Base-by-base conservation (phyloP, 2,329 filamentous ascomycete genomes). In the Ceratocystiopsis brevicomis region DNA sequence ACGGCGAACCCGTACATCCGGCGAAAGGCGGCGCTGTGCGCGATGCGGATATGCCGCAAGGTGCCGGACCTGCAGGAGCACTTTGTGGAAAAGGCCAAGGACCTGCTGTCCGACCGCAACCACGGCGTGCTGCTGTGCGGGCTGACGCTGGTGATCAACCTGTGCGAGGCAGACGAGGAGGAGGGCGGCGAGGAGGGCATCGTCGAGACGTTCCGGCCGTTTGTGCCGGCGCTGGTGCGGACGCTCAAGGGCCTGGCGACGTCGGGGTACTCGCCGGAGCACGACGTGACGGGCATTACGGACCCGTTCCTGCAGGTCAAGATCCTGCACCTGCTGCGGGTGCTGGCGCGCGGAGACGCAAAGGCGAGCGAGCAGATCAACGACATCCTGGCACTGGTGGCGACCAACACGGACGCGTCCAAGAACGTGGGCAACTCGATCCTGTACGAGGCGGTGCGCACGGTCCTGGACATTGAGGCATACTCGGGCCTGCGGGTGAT, bases 401-500 rank as follows among this genome's bases (percentile, higher is more conserved):
- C 90, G 42, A 96, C 88, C 36, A 98, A 98, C 61, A 98, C 90
- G 1, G 90, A 98, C 56, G 86, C 88, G 0, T 87, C 87, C 25
- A 98, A 98, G 67, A 98, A 98, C 51, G 90, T 98, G 37, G 90
- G 90, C 49, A 98, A 98, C 59, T 88, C 90, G 1, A 98, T 98
- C 53, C 69, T 98, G 9, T 98, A 98, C 63, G 90, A 98, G 62
- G 83, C 90, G 1, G 90, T 98, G 35, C 76, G 90, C 38, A 98
- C 90, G 0, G 98, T 98, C 51, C 76, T 98, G 40, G 90, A 98
- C 52, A 96, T 98, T 43, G 90, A 98, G 61, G 92, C 90, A 18
- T 92, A 98, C 57, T 94, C 90, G 11, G 88, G 90, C 34, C 65
- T 98, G 49, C 73, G 92, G 41, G 90, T 98, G 18, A 71, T 98